A percentile compares a stretch with the other conserved stretches of the same genome.
phyloP scores from a whole-genome alignment of 345 rosid species.

The Bruguiera sexangula region DNA sequence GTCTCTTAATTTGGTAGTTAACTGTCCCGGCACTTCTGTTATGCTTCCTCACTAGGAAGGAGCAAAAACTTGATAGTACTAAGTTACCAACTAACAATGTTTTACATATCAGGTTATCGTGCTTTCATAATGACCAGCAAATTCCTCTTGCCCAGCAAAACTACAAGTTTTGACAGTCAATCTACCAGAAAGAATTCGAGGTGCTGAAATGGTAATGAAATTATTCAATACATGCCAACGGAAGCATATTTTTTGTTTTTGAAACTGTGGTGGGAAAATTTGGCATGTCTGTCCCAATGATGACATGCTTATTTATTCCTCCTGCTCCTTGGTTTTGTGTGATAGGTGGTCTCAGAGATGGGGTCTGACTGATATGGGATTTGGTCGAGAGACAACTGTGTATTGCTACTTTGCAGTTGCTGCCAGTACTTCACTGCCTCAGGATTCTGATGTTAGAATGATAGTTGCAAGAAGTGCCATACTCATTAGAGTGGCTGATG shows the following conservation, averaged over 20 bases:
- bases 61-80: too few species aligned
- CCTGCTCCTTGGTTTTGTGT: background rate
- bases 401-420: constrained; percentile 57
- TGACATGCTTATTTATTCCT: background rate
- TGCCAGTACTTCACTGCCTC: constrained; percentile 35
- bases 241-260: background rate
- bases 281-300: background rate
- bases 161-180: constrained; percentile 41
- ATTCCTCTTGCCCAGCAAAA: constrained; percentile 39
- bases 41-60: too few species aligned
- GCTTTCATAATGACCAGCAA: constrained; percentile 23
- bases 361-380: constrained; percentile 57
- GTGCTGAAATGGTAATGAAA: constrained; percentile 39
- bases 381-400: constrained; percentile 57
- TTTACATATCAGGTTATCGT: constrained; percentile 37
- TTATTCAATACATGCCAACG: too few species aligned
- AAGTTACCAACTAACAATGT: too few species aligned
- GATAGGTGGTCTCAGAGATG: constrained; percentile 48
- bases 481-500: constrained; percentile 61
- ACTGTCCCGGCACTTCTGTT: background rate
- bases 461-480: constrained; percentile 43
- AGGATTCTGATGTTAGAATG: constrained; percentile 29
- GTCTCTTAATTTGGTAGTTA: too few species aligned
- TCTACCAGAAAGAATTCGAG: constrained; percentile 43
- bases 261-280: background rate